Evolutionary conservation across 2,329 filamentous ascomycete species (phyloP).

Genomic region (Volutella citrinella): DNA sequence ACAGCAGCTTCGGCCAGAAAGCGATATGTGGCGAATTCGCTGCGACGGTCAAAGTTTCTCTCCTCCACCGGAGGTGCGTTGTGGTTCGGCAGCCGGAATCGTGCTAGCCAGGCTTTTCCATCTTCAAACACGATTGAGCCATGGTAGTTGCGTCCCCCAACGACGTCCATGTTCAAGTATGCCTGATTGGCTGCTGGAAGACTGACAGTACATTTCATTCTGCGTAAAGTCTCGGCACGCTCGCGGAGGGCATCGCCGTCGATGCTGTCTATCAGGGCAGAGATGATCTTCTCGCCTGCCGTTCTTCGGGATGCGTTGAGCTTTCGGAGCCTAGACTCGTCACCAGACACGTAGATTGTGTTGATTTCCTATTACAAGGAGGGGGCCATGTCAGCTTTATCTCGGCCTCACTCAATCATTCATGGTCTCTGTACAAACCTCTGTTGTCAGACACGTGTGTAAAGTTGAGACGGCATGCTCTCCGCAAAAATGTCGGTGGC

Average conservation of each 20-base stretch:
- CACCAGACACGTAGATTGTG: slow-evolving; percentile 9
- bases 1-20: slow-evolving; percentile 11
- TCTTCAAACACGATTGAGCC: slow-evolving; percentile 12
- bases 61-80: slow-evolving; percentile 12
- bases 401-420: slow-evolving; percentile 8
- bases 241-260: slow-evolving; percentile 11
- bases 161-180: slow-evolving; percentile 12
- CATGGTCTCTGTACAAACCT: slow-evolving; percentile 11
- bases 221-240: slow-evolving; percentile 12
- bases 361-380: slow-evolving; percentile 9
- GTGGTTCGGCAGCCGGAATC: slow-evolving; percentile 14
- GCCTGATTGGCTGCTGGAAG: slow-evolving; percentile 11
- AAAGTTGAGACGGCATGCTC: slow-evolving; percentile 11
- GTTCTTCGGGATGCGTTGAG: slow-evolving; percentile 13
- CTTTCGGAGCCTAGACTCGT: slow-evolving; percentile 11
- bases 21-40: slow-evolving; percentile 12
- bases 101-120: slow-evolving; percentile 13
- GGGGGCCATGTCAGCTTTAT: slow-evolving; percentile 8
- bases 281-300: slow-evolving; percentile 14
- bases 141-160: slow-evolving; percentile 13
- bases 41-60: slow-evolving; percentile 13
- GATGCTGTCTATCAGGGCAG: slow-evolving; percentile 14
- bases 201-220: slow-evolving; percentile 11
- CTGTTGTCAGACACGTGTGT: slow-evolving; percentile 12
- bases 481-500: slow-evolving; percentile 11